Percentiles rank a stretch among this genome's conserved stretches.
These are phyloP conservation scores for Penicillium sp. DNA, from an alignment of 2,329 filamentous ascomycete genomes.

Conservation along the genomic window DNA sequence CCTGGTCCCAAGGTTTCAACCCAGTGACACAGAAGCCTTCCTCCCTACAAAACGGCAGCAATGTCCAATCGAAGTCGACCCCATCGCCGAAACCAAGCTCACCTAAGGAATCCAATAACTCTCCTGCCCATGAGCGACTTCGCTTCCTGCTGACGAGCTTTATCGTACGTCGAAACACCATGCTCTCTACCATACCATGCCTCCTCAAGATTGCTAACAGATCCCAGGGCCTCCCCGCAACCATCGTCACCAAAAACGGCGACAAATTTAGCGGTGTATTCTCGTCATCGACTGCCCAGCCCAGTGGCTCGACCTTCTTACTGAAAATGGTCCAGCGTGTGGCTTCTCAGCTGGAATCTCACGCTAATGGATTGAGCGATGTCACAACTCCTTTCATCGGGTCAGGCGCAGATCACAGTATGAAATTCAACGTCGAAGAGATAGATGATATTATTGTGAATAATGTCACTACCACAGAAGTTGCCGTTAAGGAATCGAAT, in stretches of 20 bases:
- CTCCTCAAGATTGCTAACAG: slow-evolving; percentile 18
- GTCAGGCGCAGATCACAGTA: slow-evolving; percentile 44
- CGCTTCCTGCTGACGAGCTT: slow-evolving; percentile 57
- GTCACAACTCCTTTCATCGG: slow-evolving; percentile 39
- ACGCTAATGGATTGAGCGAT: slow-evolving; percentile 42
- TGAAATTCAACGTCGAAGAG: slow-evolving; percentile 61
- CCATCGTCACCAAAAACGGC: slow-evolving; percentile 56
- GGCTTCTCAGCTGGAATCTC: slow-evolving; percentile 28
- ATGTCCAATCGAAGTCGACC: slow-evolving; percentile 40
- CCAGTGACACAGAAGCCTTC: slow-evolving; percentile 56
- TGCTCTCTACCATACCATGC: not conserved
- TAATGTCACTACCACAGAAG: slow-evolving; percentile 51
- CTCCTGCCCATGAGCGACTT: slow-evolving; percentile 58
- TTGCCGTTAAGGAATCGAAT: slow-evolving; percentile 53
- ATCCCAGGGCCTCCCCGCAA: slow-evolving; percentile 52
- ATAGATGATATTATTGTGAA: slow-evolving; percentile 54
- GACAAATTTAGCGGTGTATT: slow-evolving; percentile 61
- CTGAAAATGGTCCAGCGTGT: slow-evolving; percentile 64
- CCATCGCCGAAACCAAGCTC: slow-evolving; percentile 34
- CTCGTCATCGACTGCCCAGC: slow-evolving; percentile 52
- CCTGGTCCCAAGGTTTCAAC: slow-evolving; percentile 60
- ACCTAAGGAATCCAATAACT: slow-evolving; percentile 48
- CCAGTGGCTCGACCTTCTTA: slow-evolving; percentile 51
- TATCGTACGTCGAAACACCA: slow-evolving; percentile 46
- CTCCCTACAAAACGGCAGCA: slow-evolving; percentile 53